A percentile compares a stretch with the other conserved stretches of the same genome.
Evolutionary conservation across 768 basidiomycete genomes (phyloP).

Genomic region (Exsudoporus frostii): DNA sequence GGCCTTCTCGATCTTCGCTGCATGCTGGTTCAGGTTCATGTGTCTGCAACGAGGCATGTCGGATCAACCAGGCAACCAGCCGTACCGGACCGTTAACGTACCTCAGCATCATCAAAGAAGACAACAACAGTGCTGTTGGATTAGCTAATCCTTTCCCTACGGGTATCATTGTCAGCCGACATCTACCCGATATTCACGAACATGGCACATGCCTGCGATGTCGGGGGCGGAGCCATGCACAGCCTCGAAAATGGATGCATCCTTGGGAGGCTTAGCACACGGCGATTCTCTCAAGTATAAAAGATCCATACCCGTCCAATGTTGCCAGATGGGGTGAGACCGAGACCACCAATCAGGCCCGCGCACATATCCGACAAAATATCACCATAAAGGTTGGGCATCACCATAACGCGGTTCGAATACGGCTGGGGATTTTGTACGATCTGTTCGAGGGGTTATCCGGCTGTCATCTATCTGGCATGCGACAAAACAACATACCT

Average conservation of each 20-base stretch:
- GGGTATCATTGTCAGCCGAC: constrained; percentile 6
- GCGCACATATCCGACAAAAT: constrained; percentile 98
- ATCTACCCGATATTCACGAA: background rate
- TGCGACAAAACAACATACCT: constrained; percentile 46
- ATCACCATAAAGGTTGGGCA: constrained; percentile 97
- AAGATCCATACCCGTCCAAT: constrained; percentile 74
- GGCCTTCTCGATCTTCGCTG: constrained; percentile 89
- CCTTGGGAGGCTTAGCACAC: constrained; percentile 44
- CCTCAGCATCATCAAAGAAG: constrained; percentile 98
- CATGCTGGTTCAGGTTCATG: constrained; percentile 85
- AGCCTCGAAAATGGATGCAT: constrained; percentile 99
- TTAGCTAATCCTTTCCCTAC: constrained; percentile 90
- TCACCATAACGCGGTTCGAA: constrained; percentile 98
- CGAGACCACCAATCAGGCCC: constrained; percentile 95
- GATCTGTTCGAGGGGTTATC: constrained; percentile 47
- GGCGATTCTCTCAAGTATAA: constrained; percentile 3
- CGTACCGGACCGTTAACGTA: constrained; percentile 34
- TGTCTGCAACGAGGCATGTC: constrained; percentile 52
- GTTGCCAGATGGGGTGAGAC: constrained; percentile 96
- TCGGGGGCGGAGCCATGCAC: constrained; percentile 99
- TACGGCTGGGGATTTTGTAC: constrained; percentile 92
- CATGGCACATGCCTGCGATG: constrained; percentile 70
- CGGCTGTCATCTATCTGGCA: background rate
- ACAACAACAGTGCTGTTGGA: constrained; percentile 96
- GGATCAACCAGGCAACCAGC: constrained; percentile 17